Evolutionary conservation across 345 rosid genomes (phyloP).

Genomic region (Reutealis trisperma): DNA sequence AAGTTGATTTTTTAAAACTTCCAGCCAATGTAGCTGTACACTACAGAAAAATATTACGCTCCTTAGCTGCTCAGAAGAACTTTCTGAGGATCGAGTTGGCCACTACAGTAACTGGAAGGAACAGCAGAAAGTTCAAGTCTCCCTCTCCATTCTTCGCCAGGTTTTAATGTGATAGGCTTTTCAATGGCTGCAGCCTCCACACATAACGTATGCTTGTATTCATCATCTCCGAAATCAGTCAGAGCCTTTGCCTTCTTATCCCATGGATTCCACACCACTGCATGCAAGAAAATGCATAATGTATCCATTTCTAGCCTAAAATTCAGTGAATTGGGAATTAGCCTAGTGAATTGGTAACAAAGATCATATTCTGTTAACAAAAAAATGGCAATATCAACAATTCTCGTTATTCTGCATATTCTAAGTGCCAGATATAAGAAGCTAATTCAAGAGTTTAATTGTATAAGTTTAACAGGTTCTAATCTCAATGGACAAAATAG

Average conservation of each 20-base stretch:
- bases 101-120: constrained; percentile 93
- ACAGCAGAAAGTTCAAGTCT: constrained; percentile 86
- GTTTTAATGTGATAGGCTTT: constrained; percentile 24
- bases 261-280: constrained; percentile 37
- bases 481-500: no score
- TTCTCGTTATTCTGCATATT: no score
- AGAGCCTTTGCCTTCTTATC: constrained; percentile 31
- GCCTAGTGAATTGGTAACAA: no score
- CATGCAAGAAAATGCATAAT: background rate
- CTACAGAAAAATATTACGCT: constrained; percentile 4
- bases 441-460: no score
- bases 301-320: no score
- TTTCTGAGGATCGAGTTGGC: constrained; percentile 91
- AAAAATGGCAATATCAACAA: no score
- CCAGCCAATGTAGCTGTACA: constrained; percentile 29
- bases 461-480: no score
- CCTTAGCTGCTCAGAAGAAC: constrained; percentile 57
- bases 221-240: constrained; percentile 53
- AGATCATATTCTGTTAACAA: background rate
- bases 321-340: no score
- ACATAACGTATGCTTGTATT: constrained; percentile 59
- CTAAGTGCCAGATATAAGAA: no score
- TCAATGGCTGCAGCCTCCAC: constrained; percentile 32
- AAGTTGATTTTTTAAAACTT: background rate
- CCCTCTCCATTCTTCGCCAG: constrained; percentile 86